These are phyloP conservation scores for Chlamydomonas sp. DNA, from an alignment of 139 green algal genomes.

Conservation along the genomic window DNA sequence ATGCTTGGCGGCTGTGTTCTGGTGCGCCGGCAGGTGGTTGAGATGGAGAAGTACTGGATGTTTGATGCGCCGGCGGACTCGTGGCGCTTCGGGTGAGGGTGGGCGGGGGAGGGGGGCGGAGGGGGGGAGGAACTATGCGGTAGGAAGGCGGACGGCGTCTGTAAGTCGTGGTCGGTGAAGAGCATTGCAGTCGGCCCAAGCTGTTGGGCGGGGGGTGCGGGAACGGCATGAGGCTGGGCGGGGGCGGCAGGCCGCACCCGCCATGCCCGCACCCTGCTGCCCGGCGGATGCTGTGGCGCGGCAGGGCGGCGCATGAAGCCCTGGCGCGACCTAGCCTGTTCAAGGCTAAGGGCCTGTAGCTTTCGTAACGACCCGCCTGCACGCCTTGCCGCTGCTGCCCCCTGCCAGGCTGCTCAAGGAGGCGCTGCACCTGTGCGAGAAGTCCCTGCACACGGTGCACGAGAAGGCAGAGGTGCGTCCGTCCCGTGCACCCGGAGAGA, in stretches of 20 bases:
- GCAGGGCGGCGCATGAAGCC: background rate
- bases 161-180: too few species aligned
- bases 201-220: background rate
- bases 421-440: constrained; percentile 40
- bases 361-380: background rate
- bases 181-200: background rate
- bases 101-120: too few species aligned
- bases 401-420: constrained; percentile 19
- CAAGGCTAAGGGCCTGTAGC: too few species aligned
- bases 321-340: too few species aligned
- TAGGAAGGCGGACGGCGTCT: too few species aligned
- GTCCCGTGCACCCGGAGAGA: background rate
- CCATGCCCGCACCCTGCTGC: background rate
- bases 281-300: background rate
- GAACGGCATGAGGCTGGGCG: constrained; percentile 24
- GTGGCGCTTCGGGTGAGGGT: constrained; percentile 39
- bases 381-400: background rate
- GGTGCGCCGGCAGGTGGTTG: constrained; percentile 45
- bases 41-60: constrained; percentile 64
- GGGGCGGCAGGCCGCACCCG: constrained; percentile 30
- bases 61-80: constrained; percentile 59
- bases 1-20: background rate
- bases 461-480: constrained; percentile 59
- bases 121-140: too few species aligned
- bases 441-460: constrained; percentile 47